Evolutionary conservation across 2,329 filamentous ascomycete genomes (phyloP).

Genomic region (Trichophyton equinum): DNA sequence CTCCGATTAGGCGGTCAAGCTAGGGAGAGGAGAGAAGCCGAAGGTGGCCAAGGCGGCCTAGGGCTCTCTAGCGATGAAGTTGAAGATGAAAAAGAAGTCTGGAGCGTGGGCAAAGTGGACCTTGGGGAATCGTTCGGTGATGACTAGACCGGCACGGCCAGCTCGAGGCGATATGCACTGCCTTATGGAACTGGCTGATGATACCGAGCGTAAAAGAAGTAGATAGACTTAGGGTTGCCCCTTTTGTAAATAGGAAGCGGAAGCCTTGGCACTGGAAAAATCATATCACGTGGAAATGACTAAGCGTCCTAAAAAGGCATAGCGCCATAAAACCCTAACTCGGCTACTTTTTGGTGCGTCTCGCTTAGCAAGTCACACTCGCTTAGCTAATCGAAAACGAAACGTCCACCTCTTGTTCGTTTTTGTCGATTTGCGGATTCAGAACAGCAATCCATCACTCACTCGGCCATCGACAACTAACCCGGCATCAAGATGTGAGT

Average conservation of each 20-base stretch:
- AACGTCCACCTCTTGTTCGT: slow-evolving; percentile 3
- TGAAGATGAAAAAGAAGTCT: slow-evolving; percentile 90
- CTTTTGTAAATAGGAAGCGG: neutral
- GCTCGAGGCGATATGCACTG: neutral
- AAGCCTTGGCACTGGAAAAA: neutral
- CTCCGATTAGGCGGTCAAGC: slow-evolving; percentile 74
- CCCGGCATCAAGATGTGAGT: slow-evolving; percentile 18
- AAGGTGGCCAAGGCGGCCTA: slow-evolving; percentile 74
- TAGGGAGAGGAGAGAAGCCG: slow-evolving; percentile 77
- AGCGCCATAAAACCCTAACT: slow-evolving; percentile 13
- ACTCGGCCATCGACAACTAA: slow-evolving; percentile 13
- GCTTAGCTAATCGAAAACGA: slow-evolving; percentile 16
- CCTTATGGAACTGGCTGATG: neutral
- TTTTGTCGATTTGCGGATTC: slow-evolving; percentile 10
- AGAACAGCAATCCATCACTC: slow-evolving; percentile 14
- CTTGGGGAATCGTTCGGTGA: slow-evolving; percentile 42
- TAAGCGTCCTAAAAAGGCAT: neutral
- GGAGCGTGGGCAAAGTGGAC: slow-evolving; percentile 88
- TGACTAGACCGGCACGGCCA: slow-evolving; percentile 12
- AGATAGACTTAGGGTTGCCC: neutral
- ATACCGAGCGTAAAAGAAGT: neutral
- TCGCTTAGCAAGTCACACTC: slow-evolving; percentile 15
- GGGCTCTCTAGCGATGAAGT: slow-evolving; percentile 80
- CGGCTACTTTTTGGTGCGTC: slow-evolving; percentile 10
- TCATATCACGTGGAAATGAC: neutral